Evolutionary conservation across 1,139 yeast genomes (phyloP), one percentile per base, ranked within the genome.

Genomic region (Hansenula sp.): DNA sequence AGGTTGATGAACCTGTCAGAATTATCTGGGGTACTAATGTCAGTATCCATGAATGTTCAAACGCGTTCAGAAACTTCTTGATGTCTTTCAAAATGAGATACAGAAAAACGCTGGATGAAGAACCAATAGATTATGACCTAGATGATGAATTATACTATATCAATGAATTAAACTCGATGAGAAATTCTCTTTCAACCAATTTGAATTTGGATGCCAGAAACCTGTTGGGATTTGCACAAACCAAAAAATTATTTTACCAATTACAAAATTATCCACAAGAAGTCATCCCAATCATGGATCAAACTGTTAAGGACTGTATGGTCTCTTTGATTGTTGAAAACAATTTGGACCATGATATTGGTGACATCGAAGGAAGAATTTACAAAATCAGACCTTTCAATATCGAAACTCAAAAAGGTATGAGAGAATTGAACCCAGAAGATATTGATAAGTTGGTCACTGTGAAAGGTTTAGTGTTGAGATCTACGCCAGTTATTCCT

Each of bases 1-100:
- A 55, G 10, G 59, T 61, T 8, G 71, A 69, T 41, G 52, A 46
- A 47, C 94, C 96, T 1, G 79, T 83, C 30, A 78, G 96, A 59
- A 96, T 93, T 45, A 91, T 93, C 58, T 93, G 99, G 99, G 99
- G 99, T 63, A 93, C 99, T 2, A 91, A 93, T 61, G 96, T 93
- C 28, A 85, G 95, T 36, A 90, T 94, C 57, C 87, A 82, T 57
- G 96, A 93, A 59, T 84, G 93, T 57, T 78, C 88, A 42, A 83
- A 80, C 53, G 74, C 77, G 42, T 93, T 93, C 68, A 75, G 95
- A 52, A 84, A 84, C 52, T 94, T 93, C 55, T 68, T 93, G 57
- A 82, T 86, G 80, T 78, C 85, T 19, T 93, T 89, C 73, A 88
- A 88, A 62, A 70, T 76, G 66, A 87, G 84, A 58, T 83, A 87